Evolutionary conservation across 257 asterid species (phyloP), one percentile per base, ranked within the genome.

Genomic region (Nicotiana paniculata): DNA sequence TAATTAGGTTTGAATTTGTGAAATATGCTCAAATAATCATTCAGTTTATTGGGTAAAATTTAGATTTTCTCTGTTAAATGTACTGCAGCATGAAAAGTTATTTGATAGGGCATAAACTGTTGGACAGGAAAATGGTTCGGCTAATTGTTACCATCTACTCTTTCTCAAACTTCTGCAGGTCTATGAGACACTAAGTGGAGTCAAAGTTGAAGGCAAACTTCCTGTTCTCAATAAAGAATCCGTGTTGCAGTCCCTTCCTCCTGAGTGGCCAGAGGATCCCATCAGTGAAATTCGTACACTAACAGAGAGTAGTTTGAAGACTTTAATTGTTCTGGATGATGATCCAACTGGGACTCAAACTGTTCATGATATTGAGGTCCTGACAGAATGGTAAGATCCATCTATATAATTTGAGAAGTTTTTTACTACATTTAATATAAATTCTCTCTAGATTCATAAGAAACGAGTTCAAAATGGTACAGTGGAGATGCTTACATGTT

Each of bases 261-360:
- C 95, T 33, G 97, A 94, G 83, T 96, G 98, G 98, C 90, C 93
- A 0, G 69, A 37, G 43, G 97, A 96, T 86, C 97, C 94, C 54
- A 89, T 86, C 65, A 89, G 87, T 77, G 97, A 91, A 82, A 91
- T 92, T 81, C 88, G 81, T 81, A 87, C 83, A 84, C 92, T 94
- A 82, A 88, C 86, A 81, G 90, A 89, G 86, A 90, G 92, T 82
- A 91, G 79, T 80, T 64, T 83, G 39, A 96, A 94, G 90, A 94
- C 93, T 63, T 86, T 96, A 87, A 91, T 96, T 86, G 99, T 94
- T 85, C 91, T 96, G 86, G 99, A 96, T 90, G 99, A 96, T 66
- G 99, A 96, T 88, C 99, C 99, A 83, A 96, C 99, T 82, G 99
- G 99, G 76, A 96, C 99, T 84, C 99, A 96, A 89, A 96, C 99